Evolutionary conservation across 768 basidiomycete species (phyloP), one percentile per base, ranked within the genome.

Genomic region (Basidioascus undulatus): DNA sequence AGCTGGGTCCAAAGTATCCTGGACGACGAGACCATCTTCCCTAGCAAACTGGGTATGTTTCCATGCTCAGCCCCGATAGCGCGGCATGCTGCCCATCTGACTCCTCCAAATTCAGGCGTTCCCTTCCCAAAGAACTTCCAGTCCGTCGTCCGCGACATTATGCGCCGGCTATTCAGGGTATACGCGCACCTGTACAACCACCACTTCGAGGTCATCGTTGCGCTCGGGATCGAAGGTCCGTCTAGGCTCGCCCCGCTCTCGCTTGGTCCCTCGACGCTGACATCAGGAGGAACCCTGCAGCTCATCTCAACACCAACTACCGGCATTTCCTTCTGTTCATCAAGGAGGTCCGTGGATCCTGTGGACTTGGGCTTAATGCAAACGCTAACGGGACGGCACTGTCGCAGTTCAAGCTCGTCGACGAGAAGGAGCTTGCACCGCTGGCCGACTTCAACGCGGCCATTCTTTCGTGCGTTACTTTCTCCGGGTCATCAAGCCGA

Each of bases 141-240:
- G 23, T 76, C 81, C 15, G 87, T 81, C 0, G 77, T 92, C 45
- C 76, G 83, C 54, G 83, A 81, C 9, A 84, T 98, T 44, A 70
- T 83, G 43, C 70, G 92, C 34, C 71, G 92, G 21, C 59, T 98
- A 41, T 98, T 98, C 68, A 71, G 92, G 15, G 80, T 98, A 32
- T 98, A 98, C 56, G 92, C 86, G 16, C 92, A 98, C 57, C 74
- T 96, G 54, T 98, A 98, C 64, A 89, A 86, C 65, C 89, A 84
- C 50, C 92, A 98, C 59, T 96, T 98, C 57, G 92, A 96, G 52
- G 89, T 96, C 52, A 82, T 96, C 44, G 96, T 89, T 57, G 92
- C 92, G 12, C 62, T 98, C 35, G 87, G 87, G 5, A 94, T 98
- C 39, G 92, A 98, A 70, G 89, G 89, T 89, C 45, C 31, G 63